phyloP scores from a whole-genome alignment of 2,329 filamentous ascomycete genomes.

The Dactylellina sp. region DNA sequence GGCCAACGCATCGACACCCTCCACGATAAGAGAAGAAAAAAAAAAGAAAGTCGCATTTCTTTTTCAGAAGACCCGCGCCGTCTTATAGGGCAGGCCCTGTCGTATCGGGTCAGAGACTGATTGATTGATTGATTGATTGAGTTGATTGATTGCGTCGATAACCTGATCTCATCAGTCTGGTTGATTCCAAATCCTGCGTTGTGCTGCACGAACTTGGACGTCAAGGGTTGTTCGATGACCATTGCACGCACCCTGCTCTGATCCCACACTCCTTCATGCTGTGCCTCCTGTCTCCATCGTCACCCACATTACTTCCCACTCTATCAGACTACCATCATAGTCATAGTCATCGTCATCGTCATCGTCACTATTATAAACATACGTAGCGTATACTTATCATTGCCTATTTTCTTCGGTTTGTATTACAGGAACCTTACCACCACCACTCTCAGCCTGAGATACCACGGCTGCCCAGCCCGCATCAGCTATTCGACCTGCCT shows the following conservation, averaged over 20 bases:
- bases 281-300: background rate
- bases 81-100: no score
- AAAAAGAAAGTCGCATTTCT: background rate
- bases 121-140: no score
- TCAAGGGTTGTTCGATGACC: conserved; percentile 1
- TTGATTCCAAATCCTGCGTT: conserved; percentile 48
- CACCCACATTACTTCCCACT: background rate
- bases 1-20: conserved; percentile 24
- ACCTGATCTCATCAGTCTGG: background rate
- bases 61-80: background rate
- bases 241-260: conserved; percentile 4
- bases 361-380: background rate
- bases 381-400: conserved; percentile 18
- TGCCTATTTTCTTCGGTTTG: conserved; percentile 8
- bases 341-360: background rate
- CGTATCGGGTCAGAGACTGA: no score
- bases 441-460: conserved; percentile 56
- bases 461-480: conserved; percentile 47
- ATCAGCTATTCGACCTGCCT: conserved; percentile 52
- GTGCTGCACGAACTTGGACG: conserved; percentile 20
- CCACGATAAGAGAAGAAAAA: conserved; percentile 14
- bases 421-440: conserved; percentile 55
- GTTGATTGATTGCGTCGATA: conserved; percentile 1
- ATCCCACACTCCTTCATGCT: background rate
- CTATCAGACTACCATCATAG: background rate